Base-by-base conservation (phyloP, 208 protist species). In the Trypanosomatidae sp. region DNA sequence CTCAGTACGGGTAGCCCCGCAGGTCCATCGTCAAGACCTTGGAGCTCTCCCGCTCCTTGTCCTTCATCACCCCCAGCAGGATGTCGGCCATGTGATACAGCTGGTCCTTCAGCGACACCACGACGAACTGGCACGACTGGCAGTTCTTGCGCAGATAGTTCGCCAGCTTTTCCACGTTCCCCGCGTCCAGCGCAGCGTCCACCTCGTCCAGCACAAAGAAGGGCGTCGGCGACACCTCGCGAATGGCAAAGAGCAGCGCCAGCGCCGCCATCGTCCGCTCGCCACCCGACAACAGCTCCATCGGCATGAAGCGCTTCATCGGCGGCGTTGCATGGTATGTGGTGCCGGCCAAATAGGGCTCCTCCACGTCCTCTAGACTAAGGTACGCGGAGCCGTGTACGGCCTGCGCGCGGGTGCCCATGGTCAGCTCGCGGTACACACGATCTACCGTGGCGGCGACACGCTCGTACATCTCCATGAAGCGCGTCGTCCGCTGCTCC, bases 161-260 rank as follows among this genome's bases (percentile, higher is more conserved):
- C 5, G 97, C 94, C 30, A 99, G 81, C 74, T 98, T 98, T 46
- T 95, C 77, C 8, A 99, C 98, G 87, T 99, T 99, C 43, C 81
- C 89, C 30, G 82, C 88, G 86, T 99, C 99, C 30, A 99, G 86
- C 8, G 99, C 98, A 47, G 99, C 99, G 82, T 99, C 99, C 8
- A 99, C 93, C 83, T 99, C 99, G 75, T 99, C 99, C 30, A 99
- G 80, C 55, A 99, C 92, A 84, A 99, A 99, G 81, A 99, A 99
- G 15, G 99, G 99, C 33, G 98, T 91, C 17, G 98, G 98, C n/a
- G 83, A 88, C 6, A 94, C 93, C 7, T 87, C 91, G 79, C 99
- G 97, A 62, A 99, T 97, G 47, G 99, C 91, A 86, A 99, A 99
- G 9, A 99, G 80, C 9, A 99, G 87, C 41, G 99, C 99, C 44